Conservation (phyloP, 306 rosid genomes). For the Corylus americana region DNA sequence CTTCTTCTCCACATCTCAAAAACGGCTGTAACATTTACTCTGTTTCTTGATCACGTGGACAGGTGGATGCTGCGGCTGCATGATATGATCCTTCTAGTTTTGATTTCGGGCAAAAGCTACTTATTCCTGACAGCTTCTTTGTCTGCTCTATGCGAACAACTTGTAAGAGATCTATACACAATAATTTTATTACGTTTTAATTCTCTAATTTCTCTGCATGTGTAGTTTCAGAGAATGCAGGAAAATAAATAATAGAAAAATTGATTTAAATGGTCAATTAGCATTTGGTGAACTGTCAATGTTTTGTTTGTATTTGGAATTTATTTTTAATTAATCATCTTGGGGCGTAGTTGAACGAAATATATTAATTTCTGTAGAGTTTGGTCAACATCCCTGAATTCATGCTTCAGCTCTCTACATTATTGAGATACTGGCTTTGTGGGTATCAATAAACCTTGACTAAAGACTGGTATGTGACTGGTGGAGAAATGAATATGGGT, state of each 20-base stretch:
- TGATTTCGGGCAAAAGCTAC: background rate
- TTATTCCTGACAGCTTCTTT: background rate
- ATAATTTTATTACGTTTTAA: too few relatives aligned
- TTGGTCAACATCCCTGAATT: background rate
- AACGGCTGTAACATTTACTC: background rate
- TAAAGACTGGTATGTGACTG: background rate
- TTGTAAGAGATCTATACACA: background rate
- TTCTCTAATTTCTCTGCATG: background rate
- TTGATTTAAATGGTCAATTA: background rate
- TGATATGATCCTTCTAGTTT: background rate
- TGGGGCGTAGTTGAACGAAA: background rate
- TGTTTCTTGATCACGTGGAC: background rate
- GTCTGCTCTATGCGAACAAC: background rate
- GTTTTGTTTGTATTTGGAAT: background rate
- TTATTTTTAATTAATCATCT: background rate
- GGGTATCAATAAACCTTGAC: background rate
- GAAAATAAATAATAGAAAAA: background rate
- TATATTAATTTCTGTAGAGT: background rate
- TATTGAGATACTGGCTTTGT: background rate
- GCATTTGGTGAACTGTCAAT: background rate
- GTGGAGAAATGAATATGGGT: too few relatives aligned
- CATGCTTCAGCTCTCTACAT: too few relatives aligned
- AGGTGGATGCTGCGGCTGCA: background rate
- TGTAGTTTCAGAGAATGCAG: too few relatives aligned
- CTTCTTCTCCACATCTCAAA: background rate